Evolutionary conservation across 371 early-diverging fungal genomes (phyloP).

Genomic region (Rhizopus sp.): DNA sequence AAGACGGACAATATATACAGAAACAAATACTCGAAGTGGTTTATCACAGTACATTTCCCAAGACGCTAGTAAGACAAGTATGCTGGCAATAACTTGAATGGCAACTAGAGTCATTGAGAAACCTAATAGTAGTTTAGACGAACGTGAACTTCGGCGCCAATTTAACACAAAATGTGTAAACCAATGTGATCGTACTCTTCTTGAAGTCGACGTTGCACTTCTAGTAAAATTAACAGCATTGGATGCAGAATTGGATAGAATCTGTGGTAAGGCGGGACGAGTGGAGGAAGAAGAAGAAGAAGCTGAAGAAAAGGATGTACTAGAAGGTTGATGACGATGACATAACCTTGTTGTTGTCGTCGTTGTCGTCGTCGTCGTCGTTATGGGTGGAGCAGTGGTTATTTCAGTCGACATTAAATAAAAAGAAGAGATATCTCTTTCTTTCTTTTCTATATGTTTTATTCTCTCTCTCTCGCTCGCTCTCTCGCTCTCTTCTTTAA

Average conservation of each 20-base stretch:
- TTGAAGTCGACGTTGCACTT: slow-evolving; percentile 47
- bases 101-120: slow-evolving; percentile 39
- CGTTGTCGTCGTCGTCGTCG: not conserved
- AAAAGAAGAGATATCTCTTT: too few relatives aligned
- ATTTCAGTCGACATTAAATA: too few relatives aligned
- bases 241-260: slow-evolving; percentile 46
- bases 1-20: slow-evolving; percentile 45
- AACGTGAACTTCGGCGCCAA: slow-evolving; percentile 49
- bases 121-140: slow-evolving; percentile 39
- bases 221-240: slow-evolving; percentile 48
- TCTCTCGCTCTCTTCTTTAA: too few relatives aligned
- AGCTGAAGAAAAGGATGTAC: slow-evolving; percentile 41
- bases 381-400: too few relatives aligned
- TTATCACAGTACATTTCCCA: slow-evolving; percentile 54
- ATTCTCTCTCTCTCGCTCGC: too few relatives aligned
- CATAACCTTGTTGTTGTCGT: slow-evolving; percentile 32
- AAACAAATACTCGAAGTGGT: slow-evolving; percentile 45
- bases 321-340: slow-evolving; percentile 51
- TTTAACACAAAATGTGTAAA: slow-evolving; percentile 48
- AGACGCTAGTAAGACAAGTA: slow-evolving; percentile 41
- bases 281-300: slow-evolving; percentile 44
- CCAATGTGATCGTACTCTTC: slow-evolving; percentile 53
- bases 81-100: slow-evolving; percentile 38
- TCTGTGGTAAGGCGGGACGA: slow-evolving; percentile 48
- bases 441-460: too few relatives aligned